Conservation (phyloP, 2,329 filamentous ascomycete genomes). For the Pyrenochaeta sp. region DNA sequence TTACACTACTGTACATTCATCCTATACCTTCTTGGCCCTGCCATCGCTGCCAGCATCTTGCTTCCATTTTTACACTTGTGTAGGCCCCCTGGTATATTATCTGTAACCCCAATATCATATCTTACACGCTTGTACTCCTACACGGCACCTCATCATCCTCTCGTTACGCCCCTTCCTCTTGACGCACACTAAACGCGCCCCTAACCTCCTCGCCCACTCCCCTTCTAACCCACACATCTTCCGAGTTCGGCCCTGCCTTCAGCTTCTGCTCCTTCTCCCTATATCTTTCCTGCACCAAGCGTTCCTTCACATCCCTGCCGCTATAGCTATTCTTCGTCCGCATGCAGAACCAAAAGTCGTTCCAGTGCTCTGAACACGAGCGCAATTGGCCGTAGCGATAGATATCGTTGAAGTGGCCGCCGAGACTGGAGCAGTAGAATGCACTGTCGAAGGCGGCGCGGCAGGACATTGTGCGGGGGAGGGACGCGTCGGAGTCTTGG, state of each 20-base stretch:
- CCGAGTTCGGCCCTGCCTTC: conserved; percentile 75
- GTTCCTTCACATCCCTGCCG: conserved; percentile 64
- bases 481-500: conserved; percentile 48
- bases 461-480: conserved; percentile 87
- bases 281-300: conserved; percentile 71
- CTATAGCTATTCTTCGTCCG: conserved; percentile 70
- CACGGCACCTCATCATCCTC: background rate
- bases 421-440: conserved; percentile 91
- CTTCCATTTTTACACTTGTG: background rate
- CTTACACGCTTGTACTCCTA: background rate
- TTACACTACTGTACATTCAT: too few species aligned
- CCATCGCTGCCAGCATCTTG: background rate
- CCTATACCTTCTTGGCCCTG: background rate
- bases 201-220: conserved; percentile 50
- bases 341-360: conserved; percentile 99
- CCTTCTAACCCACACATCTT: conserved; percentile 88
- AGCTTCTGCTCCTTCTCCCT: conserved; percentile 72
- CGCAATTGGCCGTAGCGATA: conserved; percentile 85
- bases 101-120: background rate
- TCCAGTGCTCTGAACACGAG: conserved; percentile 84
- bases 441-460: conserved; percentile 89
- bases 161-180: background rate
- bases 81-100: background rate
- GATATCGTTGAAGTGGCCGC: conserved; percentile 89
- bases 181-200: conserved; percentile 30